Base-by-base conservation (phyloP, 2,329 filamentous ascomycete species). In the Metarhizium anisopliae region DNA sequence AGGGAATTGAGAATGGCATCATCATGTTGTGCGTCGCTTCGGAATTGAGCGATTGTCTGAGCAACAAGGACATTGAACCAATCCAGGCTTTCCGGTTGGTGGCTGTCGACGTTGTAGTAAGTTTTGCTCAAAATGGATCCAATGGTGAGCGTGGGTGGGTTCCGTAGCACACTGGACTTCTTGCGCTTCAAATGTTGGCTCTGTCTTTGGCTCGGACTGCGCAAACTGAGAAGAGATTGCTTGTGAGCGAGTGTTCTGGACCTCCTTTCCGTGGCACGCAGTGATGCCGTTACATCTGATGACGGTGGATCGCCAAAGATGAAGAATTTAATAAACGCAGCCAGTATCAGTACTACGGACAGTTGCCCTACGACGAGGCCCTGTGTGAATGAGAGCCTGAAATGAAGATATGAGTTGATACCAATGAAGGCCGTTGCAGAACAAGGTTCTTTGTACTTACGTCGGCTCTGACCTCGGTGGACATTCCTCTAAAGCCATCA, bases 1-100 rank as follows among this genome's bases (percentile, higher is more conserved):
- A 99, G 75, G 6, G 89, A 94, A 32, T 82, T 86, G 35, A 99
- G 80, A 45, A 99, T 95, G 3, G 90, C 90, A 67, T 94, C 90
- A 63, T 97, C 88, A 60, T 94, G 85, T 63, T 95, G 89, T 2
- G 94, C 94, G 66, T 97, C 95, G 62, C 88, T 90, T 58, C 94
- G 82, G 64, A 97, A 89, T 70, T 99, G 94, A 0, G 94, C 93
- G 61, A 99, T 95, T 0, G 94, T 96, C 73, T 99, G 94, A 2
- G 92, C 94, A 53, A 97, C 86, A 55, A 99, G 78, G 30, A 99
- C 94, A 68, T 99, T 99, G 79, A 99, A 97, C 94, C 94, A 99
- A 72, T 99, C 94, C 58, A 99, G 74, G 56, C 89, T 95, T 72
- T 99, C 94, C 1, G 94, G 94, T 71, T 97, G 94, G 70, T 99